Conservation (phyloP, 2,329 filamentous ascomycete genomes). For the Aspergillus pseudonomiae region DNA sequence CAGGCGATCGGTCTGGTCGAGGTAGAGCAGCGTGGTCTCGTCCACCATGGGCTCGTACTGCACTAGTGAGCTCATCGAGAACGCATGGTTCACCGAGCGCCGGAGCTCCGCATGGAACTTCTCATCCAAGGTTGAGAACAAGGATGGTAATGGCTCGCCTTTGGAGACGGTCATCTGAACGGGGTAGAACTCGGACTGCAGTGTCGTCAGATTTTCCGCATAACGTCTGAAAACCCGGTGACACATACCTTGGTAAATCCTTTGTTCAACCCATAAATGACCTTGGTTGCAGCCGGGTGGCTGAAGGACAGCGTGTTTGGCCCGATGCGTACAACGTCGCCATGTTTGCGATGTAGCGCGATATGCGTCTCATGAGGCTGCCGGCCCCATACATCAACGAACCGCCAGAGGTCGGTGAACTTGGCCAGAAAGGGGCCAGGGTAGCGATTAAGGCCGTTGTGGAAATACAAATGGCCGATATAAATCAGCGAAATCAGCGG, state of each 20-base stretch:
- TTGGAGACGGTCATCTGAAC: constrained; percentile 74
- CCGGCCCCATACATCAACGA: constrained; percentile 67
- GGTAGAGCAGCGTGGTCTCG: constrained; percentile 15
- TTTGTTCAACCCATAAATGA: constrained; percentile 83
- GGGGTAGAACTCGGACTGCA: constrained; percentile 72
- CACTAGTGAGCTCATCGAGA: constrained; percentile 19
- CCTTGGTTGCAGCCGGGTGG: constrained; percentile 71
- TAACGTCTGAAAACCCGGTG: too few species aligned
- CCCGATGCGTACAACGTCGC: constrained; percentile 73
- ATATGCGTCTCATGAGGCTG: constrained; percentile 70
- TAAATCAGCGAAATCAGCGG: neutral
- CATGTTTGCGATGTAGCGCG: constrained; percentile 69
- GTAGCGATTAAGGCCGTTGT: constrained; percentile 34
- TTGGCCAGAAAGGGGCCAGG: constrained; percentile 72
- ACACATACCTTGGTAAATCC: constrained; percentile 70
- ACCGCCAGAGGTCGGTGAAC: constrained; percentile 73
- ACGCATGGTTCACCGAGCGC: constrained; percentile 20
- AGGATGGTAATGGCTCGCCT: constrained; percentile 68
- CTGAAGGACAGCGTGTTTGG: constrained; percentile 74
- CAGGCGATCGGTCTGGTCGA: constrained; percentile 12
- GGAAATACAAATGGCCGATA: constrained; percentile 35
- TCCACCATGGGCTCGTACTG: constrained; percentile 21
- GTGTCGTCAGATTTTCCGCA: neutral
- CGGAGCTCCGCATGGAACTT: constrained; percentile 18
- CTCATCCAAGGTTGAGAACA: constrained; percentile 70